Evolutionary conservation across 2,329 filamentous ascomycete genomes (phyloP).

Genomic region (Beauveria asiatica): DNA sequence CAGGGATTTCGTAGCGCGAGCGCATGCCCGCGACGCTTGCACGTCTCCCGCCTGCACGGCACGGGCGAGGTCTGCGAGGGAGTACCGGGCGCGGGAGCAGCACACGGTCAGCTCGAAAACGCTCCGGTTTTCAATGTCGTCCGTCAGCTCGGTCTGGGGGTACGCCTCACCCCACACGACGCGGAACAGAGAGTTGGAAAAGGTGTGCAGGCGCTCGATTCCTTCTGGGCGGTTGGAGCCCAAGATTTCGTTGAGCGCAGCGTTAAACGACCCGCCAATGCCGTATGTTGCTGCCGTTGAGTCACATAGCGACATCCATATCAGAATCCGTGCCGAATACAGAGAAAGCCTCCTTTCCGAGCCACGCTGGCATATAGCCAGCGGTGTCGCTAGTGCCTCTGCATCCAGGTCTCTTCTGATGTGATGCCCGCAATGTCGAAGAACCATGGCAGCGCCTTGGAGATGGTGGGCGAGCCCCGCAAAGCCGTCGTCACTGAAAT

Average conservation of each 20-base stretch:
- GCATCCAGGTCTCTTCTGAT: background rate
- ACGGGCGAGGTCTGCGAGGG: conserved; percentile 21
- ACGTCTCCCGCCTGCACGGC: conserved; percentile 14
- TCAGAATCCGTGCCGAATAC: conserved; percentile 25
- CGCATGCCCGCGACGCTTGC: conserved; percentile 15
- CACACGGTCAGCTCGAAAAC: conserved; percentile 23
- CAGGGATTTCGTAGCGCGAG: conserved; percentile 13
- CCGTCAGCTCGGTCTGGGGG: conserved; percentile 25
- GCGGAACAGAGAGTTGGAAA: conserved; percentile 25
- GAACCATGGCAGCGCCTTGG: conserved; percentile 22
- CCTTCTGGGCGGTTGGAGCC: conserved; percentile 12
- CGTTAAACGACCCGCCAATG: conserved; percentile 24
- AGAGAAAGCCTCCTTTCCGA: conserved; percentile 18
- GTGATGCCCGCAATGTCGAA: conserved; percentile 19
- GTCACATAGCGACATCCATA: conserved; percentile 26
- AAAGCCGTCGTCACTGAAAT: conserved; percentile 25
- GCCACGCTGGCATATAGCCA: background rate
- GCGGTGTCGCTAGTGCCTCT: background rate
- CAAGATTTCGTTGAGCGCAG: conserved; percentile 15
- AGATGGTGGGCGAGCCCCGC: conserved; percentile 24
- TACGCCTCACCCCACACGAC: conserved; percentile 25
- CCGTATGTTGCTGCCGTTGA: conserved; percentile 23
- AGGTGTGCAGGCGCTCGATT: conserved; percentile 23
- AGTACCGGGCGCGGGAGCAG: conserved; percentile 23
- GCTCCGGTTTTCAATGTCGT: conserved; percentile 27